These are phyloP conservation scores for Mycena venus DNA, from an alignment of 768 basidiomycete genomes.

Conservation along the genomic window DNA sequence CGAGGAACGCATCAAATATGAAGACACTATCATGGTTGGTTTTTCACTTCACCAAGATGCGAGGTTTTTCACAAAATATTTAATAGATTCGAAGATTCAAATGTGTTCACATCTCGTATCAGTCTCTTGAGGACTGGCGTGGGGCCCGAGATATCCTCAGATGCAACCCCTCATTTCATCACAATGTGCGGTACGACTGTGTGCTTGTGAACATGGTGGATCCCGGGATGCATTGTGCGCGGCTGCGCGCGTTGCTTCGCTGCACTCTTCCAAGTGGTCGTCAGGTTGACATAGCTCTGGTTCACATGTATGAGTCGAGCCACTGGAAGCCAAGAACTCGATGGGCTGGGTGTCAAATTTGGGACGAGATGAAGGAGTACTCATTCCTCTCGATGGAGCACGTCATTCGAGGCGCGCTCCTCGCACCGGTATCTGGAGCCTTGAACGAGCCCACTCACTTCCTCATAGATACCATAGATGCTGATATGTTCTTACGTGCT, in stretches of 20 bases:
- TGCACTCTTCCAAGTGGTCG: constrained; percentile 5
- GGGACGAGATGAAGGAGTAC: constrained; percentile 17
- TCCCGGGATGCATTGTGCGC: constrained; percentile 1
- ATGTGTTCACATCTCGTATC: constrained; percentile 9
- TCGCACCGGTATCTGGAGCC: not conserved
- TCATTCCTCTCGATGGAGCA: constrained; percentile 17
- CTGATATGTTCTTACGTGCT: constrained; percentile 28
- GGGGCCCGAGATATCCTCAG: constrained; percentile 16
- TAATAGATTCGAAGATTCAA: constrained; percentile 22
- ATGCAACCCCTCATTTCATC: constrained; percentile 20
- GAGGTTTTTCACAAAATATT: too few species aligned
- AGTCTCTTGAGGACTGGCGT: constrained; percentile 25
- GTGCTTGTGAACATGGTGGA: constrained; percentile 11
- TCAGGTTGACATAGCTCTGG: constrained; percentile 17
- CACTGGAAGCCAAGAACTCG: constrained; percentile 26
- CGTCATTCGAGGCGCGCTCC: constrained; percentile 21
- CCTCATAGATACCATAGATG: constrained; percentile 20
- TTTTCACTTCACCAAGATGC: too few species aligned
- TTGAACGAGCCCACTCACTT: not conserved
- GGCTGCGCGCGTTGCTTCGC: too few species aligned
- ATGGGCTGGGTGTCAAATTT: constrained; percentile 22
- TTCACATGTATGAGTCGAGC: constrained; percentile 9
- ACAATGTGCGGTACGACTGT: constrained; percentile 1
- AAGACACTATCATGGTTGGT: constrained; percentile 14
- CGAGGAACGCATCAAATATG: constrained; percentile 1